Percentiles rank a stretch among this genome's conserved stretches.
phyloP scores from a whole-genome alignment of 345 rosid genomes.

The Eucalyptus marginata region DNA sequence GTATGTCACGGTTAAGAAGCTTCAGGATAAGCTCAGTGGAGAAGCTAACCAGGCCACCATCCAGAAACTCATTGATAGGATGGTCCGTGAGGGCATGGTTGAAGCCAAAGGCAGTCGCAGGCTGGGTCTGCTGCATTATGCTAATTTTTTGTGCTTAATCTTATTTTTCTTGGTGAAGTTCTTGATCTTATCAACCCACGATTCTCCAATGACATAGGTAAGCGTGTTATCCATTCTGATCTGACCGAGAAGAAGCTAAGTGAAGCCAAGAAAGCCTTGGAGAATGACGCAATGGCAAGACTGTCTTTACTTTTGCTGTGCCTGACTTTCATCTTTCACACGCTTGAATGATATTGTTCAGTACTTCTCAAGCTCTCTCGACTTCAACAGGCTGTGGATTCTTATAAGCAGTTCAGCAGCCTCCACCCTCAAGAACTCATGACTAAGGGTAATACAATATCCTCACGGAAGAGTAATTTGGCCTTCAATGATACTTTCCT shows the following conservation, averaged over 20 bases:
- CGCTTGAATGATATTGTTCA: not conserved
- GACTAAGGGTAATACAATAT: not conserved
- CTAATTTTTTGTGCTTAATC: not conserved
- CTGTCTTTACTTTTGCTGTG: not conserved
- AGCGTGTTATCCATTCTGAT: slow-evolving; percentile 69
- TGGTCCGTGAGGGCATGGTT: slow-evolving; percentile 69
- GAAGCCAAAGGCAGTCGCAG: slow-evolving; percentile 68
- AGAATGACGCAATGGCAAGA: slow-evolving; percentile 43
- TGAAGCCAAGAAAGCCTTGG: slow-evolving; percentile 66
- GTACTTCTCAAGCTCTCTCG: not conserved
- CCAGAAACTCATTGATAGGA: slow-evolving; percentile 59
- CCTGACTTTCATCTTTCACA: not conserved
- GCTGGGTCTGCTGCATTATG: slow-evolving; percentile 40
- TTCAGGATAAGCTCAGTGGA: slow-evolving; percentile 66
- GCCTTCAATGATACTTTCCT: not conserved
- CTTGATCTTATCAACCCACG: not conserved
- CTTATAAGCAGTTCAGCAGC: not conserved
- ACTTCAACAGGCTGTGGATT: slow-evolving; percentile 46
- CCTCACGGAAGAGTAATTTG: not conserved
- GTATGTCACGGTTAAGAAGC: slow-evolving; percentile 56
- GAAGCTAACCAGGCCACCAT: slow-evolving; percentile 56
- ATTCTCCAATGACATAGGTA: slow-evolving; percentile 31
- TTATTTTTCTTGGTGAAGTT: not conserved
- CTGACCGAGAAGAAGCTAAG: slow-evolving; percentile 55
- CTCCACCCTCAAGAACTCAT: not conserved